These are phyloP conservation scores for Suzukiozyma palmioleophila DNA, from an alignment of 1,139 yeast species.

Conservation along the genomic window DNA sequence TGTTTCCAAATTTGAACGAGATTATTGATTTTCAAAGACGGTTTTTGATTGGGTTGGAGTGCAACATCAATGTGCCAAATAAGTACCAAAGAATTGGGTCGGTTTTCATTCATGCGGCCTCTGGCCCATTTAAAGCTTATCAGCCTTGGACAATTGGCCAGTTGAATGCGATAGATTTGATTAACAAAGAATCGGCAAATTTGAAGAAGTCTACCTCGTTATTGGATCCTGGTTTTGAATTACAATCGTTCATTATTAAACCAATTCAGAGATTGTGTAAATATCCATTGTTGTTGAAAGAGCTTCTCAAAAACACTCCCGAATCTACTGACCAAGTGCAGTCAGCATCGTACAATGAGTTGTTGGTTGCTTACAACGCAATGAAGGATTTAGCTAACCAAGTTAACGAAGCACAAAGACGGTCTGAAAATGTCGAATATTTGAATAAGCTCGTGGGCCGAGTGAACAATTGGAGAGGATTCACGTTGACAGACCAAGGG, in stretches of 20 bases:
- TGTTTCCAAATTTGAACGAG: constrained; percentile 84
- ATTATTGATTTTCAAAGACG: constrained; percentile 91
- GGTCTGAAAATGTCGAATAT: constrained; percentile 79
- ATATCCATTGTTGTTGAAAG: constrained; percentile 79
- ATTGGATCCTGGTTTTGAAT: constrained; percentile 82
- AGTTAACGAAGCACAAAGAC: constrained; percentile 91
- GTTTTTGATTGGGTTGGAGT: constrained; percentile 82
- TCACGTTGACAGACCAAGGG: constrained; percentile 77
- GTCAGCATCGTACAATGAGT: constrained; percentile 62
- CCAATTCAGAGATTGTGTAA: constrained; percentile 95
- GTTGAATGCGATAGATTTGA: constrained; percentile 78
- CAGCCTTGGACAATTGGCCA: constrained; percentile 91
- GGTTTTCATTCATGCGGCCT: constrained; percentile 73
- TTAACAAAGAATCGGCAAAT: constrained; percentile 57
- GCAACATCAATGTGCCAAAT: constrained; percentile 73
- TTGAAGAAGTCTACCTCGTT: constrained; percentile 54
- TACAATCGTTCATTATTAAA: constrained; percentile 83
- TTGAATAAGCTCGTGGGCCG: constrained; percentile 66
- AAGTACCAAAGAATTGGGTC: constrained; percentile 85
- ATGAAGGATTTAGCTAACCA: constrained; percentile 66
- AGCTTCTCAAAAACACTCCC: constrained; percentile 61
- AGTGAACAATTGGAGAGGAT: constrained; percentile 94
- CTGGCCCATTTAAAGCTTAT: constrained; percentile 77
- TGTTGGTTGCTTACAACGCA: constrained; percentile 64
- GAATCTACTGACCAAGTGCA: constrained; percentile 24